A percentile compares a stretch with the other conserved stretches of the same genome.
phyloP scores from a whole-genome alignment of 2,329 filamentous ascomycete species.

The Aquanectria penicillioides region DNA sequence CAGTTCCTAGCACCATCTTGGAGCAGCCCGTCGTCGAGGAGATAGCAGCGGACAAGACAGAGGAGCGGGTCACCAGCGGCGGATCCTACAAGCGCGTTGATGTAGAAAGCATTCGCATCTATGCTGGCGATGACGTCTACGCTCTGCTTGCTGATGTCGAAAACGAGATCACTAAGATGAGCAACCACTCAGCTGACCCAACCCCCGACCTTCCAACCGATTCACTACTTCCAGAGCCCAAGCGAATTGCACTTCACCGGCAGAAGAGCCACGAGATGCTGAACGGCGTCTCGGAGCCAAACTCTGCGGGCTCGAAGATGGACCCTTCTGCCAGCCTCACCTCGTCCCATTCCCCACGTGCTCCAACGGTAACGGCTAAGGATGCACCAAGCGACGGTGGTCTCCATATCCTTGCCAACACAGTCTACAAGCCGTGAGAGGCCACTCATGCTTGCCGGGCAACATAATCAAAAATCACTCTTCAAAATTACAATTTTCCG shows the following conservation, averaged over 20 bases:
- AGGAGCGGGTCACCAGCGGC: constrained; percentile 38
- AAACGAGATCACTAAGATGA: constrained; percentile 52
- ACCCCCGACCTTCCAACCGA: constrained; percentile 3
- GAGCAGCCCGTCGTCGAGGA: constrained; percentile 61
- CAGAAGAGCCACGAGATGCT: constrained; percentile 63
- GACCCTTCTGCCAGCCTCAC: constrained; percentile 40
- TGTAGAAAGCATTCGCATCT: constrained; percentile 74
- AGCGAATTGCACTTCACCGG: constrained; percentile 54
- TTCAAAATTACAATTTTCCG: too few relatives aligned
- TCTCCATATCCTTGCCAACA: constrained; percentile 58
- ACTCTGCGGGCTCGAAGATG: constrained; percentile 30
- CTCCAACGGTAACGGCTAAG: constrained; percentile 49
- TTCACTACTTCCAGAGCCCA: constrained; percentile 38
- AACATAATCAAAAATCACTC: too few relatives aligned
- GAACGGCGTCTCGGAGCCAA: constrained; percentile 46
- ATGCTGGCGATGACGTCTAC: constrained; percentile 74
- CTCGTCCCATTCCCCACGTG: constrained; percentile 42
- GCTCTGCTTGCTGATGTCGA: constrained; percentile 75
- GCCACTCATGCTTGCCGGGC: constrained; percentile 5
- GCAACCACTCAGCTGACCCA: constrained; percentile 32
- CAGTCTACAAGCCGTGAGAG: constrained; percentile 60
- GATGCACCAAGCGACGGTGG: constrained; percentile 40
- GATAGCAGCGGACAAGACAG: constrained; percentile 41
- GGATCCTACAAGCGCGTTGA: constrained; percentile 49
- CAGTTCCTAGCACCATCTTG: constrained; percentile 66